Percentiles rank a stretch among this genome's conserved stretches.
These are phyloP conservation scores for Russula ochroleuca DNA, from an alignment of 768 basidiomycete genomes.

Conservation along the genomic window DNA sequence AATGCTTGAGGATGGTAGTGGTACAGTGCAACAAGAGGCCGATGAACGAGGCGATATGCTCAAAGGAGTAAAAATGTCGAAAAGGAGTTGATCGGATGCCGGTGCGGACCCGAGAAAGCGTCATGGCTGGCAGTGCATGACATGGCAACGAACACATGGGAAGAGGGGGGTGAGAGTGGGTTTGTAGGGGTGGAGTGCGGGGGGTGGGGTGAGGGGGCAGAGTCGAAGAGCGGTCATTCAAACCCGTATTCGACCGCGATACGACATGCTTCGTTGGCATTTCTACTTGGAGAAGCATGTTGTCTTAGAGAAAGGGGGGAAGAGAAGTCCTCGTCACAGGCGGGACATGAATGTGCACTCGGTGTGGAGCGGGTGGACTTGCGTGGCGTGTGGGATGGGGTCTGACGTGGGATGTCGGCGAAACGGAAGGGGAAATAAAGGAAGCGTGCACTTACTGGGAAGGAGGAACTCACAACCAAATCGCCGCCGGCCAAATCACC, in stretches of 20 bases:
- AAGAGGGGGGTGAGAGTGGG: neutral
- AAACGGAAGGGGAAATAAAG: conserved; percentile 12
- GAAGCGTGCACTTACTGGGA: neutral
- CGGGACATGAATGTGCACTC: conserved; percentile 59
- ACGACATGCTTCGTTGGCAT: conserved; percentile 63
- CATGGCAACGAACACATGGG: conserved; percentile 10
- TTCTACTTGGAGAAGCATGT: conserved; percentile 49
- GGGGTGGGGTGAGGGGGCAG: neutral
- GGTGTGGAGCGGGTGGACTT: conserved; percentile 25
- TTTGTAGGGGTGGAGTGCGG: neutral
- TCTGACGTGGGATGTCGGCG: conserved; percentile 16
- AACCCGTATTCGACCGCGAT: conserved; percentile 72
- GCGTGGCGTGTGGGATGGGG: conserved; percentile 20
- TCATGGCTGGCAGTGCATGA: conserved; percentile 11
- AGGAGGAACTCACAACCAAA: conserved; percentile 12
- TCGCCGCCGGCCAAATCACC: conserved; percentile 18
- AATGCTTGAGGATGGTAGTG: conserved; percentile 24
- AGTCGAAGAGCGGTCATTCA: conserved; percentile 39
- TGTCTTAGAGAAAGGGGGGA: conserved; percentile 55
- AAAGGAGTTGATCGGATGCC: conserved; percentile 22
- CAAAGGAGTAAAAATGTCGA: conserved; percentile 16
- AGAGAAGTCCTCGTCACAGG: conserved; percentile 65
- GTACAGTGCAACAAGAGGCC: conserved; percentile 24
- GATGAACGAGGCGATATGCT: conserved; percentile 23
- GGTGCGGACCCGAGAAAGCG: conserved; percentile 19